These are phyloP conservation scores for Dentipellis sp. DNA, from an alignment of 768 basidiomycete genomes.

Conservation along the genomic window DNA sequence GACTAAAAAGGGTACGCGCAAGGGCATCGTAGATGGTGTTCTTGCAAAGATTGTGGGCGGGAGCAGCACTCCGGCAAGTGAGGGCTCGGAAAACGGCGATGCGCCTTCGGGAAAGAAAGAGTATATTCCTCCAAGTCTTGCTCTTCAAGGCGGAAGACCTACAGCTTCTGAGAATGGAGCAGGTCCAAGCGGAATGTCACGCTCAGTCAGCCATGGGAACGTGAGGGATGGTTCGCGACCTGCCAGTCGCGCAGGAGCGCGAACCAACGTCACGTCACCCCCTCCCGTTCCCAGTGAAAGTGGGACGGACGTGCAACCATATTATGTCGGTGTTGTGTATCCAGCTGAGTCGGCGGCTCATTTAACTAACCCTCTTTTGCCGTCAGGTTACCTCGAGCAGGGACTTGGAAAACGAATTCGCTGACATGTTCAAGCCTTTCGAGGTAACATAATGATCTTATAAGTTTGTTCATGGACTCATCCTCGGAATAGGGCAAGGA, in stretches of 20 bases:
- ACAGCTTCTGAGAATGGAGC: slow-evolving; percentile 9
- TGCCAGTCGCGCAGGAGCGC: slow-evolving; percentile 45
- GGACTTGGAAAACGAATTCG: slow-evolving; percentile 84
- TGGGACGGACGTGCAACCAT: slow-evolving; percentile 42
- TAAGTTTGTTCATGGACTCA: background rate
- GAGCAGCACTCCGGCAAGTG: slow-evolving; percentile 33
- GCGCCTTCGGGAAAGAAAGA: slow-evolving; percentile 32
- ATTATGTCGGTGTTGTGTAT: slow-evolving; percentile 46
- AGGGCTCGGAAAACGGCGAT: slow-evolving; percentile 56
- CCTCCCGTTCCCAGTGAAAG: slow-evolving; percentile 27
- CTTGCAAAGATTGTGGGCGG: slow-evolving; percentile 54
- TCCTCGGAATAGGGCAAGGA: slow-evolving; percentile 68
- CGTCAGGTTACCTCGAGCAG: slow-evolving; percentile 69
- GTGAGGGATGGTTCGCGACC: slow-evolving; percentile 45
- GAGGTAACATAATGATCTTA: slow-evolving; percentile 40
- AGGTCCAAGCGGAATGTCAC: slow-evolving; percentile 25
- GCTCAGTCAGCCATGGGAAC: slow-evolving; percentile 40
- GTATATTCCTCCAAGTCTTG: slow-evolving; percentile 70
- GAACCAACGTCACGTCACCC: slow-evolving; percentile 26
- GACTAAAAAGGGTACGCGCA: slow-evolving; percentile 76
- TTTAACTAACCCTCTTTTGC: background rate
- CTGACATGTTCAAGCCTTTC: slow-evolving; percentile 68
- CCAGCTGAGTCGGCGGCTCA: background rate
- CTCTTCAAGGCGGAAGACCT: slow-evolving; percentile 46
- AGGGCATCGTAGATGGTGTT: slow-evolving; percentile 78